phyloP scores from a whole-genome alignment of 2,329 filamentous ascomycete species.

The Podosphaera leucotricha region DNA sequence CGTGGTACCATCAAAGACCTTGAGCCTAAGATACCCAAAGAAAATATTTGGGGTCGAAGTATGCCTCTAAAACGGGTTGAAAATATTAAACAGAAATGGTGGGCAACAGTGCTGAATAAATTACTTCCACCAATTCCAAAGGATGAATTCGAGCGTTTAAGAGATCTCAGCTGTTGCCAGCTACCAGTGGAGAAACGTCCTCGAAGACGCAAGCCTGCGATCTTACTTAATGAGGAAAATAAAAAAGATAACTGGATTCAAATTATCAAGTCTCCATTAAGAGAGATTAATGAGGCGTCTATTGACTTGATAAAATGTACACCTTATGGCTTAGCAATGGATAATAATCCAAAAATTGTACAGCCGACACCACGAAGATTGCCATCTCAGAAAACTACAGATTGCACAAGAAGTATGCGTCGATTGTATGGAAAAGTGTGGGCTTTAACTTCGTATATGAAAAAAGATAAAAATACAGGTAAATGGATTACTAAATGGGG shows the following conservation, averaged over 20 bases:
- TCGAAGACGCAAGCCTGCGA: constrained; percentile 6
- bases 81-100: constrained; percentile 25
- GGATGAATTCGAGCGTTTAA: constrained; percentile 32
- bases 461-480: constrained; percentile 12
- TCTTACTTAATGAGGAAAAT: not conserved
- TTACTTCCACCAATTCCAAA: constrained; percentile 29
- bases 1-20: constrained; percentile 4
- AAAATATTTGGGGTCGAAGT: constrained; percentile 27
- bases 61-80: constrained; percentile 18
- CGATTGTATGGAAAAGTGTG: constrained; percentile 25
- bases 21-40: constrained; percentile 19
- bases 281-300: not conserved
- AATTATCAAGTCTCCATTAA: constrained; percentile 2
- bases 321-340: not conserved
- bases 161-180: constrained; percentile 20
- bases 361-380: constrained; percentile 8
- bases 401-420: constrained; percentile 19
- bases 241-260: constrained; percentile 1
- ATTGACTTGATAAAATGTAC: constrained; percentile 1
- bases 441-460: constrained; percentile 21
- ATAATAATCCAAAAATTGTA: not conserved
- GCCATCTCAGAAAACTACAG: not conserved
- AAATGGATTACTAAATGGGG: constrained; percentile 25
- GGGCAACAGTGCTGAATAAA: constrained; percentile 21
- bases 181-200: constrained; percentile 4